A percentile compares a stretch with the other conserved stretches of the same genome.
phyloP scores from a whole-genome alignment of 176 grass and related monocot species.

The Raddia distichophylla region DNA sequence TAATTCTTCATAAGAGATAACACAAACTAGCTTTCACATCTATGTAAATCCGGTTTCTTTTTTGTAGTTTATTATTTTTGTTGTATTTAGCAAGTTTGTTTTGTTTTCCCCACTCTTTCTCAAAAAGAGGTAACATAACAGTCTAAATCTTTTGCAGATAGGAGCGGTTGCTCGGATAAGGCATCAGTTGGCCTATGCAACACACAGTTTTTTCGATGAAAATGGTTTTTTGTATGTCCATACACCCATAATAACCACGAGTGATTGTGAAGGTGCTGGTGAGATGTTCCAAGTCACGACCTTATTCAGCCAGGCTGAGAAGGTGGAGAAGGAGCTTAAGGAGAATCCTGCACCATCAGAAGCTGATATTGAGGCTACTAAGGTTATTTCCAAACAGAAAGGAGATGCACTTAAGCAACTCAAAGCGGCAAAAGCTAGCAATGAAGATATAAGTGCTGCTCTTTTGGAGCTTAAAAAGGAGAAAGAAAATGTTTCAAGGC shows the following conservation, averaged over 20 bases:
- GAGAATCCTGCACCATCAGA: slow-evolving; percentile 71
- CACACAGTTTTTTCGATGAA: slow-evolving; percentile 76
- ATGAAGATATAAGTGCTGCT: slow-evolving; percentile 62
- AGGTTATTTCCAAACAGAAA: slow-evolving; percentile 70
- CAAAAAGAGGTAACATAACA: not conserved
- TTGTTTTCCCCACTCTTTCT: not conserved
- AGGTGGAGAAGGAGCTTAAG: slow-evolving; percentile 77
- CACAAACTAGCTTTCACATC: too few species aligned
- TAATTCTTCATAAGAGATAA: not conserved
- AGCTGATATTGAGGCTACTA: slow-evolving; percentile 75
- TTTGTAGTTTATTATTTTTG: not conserved
- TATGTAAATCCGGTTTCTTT: not conserved
- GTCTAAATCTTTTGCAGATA: slow-evolving; percentile 61
- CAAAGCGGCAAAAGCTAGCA: slow-evolving; percentile 77
- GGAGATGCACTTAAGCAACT: slow-evolving; percentile 62
- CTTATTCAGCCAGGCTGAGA: slow-evolving; percentile 84
- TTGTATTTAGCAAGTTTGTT: not conserved
- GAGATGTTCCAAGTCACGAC: slow-evolving; percentile 97
- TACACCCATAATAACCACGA: slow-evolving; percentile 91
- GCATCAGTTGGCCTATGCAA: slow-evolving; percentile 81
- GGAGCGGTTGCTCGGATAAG: slow-evolving; percentile 78
- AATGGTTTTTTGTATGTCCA: slow-evolving; percentile 84
- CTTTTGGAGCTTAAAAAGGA: slow-evolving; percentile 68
- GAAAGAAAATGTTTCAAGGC: slow-evolving; percentile 64
- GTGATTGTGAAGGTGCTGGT: slow-evolving; percentile 93